Evolutionary conservation across 306 rosid species (phyloP).

Genomic region (Cucumis melo): DNA sequence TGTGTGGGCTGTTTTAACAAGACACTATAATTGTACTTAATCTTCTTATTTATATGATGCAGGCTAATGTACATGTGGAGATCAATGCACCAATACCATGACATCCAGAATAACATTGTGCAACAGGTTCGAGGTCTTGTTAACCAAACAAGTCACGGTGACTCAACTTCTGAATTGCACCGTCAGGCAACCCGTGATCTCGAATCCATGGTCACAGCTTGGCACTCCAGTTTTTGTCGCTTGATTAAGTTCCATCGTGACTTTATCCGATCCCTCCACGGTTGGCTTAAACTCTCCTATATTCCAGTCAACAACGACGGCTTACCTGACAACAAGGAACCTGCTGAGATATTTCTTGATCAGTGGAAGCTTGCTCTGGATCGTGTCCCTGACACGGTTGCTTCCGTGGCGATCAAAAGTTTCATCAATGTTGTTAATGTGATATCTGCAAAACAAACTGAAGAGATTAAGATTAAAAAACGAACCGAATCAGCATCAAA

Average conservation of each 20-base stretch:
- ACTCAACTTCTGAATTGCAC: conserved; percentile 78
- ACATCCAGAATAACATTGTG: conserved; percentile 75
- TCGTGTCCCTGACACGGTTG: conserved; percentile 94
- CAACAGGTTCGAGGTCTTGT: conserved; percentile 96
- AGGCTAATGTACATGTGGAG: conserved; percentile 98
- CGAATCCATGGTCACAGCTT: conserved; percentile 70
- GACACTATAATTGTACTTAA: background rate
- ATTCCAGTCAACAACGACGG: conserved; percentile 52
- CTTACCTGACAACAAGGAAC: conserved; percentile 26
- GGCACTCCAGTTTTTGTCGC: conserved; percentile 90
- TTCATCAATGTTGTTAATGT: conserved; percentile 75
- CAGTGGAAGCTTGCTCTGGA: conserved; percentile 98
- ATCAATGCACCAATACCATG: conserved; percentile 85
- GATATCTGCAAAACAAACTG: conserved; percentile 58
- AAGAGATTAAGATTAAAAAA: conserved; percentile 71
- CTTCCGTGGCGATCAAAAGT: conserved; percentile 94
- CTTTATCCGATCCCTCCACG: conserved; percentile 58
- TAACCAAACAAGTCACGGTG: conserved; percentile 45
- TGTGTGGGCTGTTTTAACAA: background rate
- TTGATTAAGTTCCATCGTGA: conserved; percentile 75
- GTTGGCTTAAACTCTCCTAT: conserved; percentile 86
- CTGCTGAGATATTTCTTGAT: conserved; percentile 63
- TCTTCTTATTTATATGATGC: conserved; percentile 10
- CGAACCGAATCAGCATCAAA: conserved; percentile 68
- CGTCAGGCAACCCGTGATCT: conserved; percentile 96